Conservation (phyloP, 371 early-diverging fungal species). For the Saksenaea oblongispora region DNA sequence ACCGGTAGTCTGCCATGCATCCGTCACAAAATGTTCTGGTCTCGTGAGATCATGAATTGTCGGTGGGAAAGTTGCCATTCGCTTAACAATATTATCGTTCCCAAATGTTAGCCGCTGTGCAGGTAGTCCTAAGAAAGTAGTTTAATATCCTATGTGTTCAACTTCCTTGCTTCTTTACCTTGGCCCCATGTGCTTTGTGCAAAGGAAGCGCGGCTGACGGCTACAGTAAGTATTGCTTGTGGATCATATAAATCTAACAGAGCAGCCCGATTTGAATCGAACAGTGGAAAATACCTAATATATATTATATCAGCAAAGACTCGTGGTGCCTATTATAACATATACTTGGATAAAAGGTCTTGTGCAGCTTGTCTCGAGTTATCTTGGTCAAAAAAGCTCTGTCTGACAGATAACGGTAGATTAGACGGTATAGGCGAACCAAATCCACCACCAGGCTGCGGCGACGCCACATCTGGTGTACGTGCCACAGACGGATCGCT, state of each 20-base stretch:
- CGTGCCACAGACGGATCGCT: not conserved
- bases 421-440: not conserved
- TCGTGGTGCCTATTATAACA: not conserved
- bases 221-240: constrained; percentile 34
- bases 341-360: constrained; percentile 39
- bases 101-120: constrained; percentile 16
- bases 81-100: constrained; percentile 32
- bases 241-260: constrained; percentile 38
- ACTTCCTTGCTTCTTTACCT: constrained; percentile 23
- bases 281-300: constrained; percentile 36
- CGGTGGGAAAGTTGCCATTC: constrained; percentile 45
- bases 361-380: constrained; percentile 34
- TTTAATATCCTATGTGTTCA: not conserved
- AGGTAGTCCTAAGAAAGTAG: constrained; percentile 1
- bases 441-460: constrained; percentile 10
- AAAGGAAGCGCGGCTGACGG: constrained; percentile 23
- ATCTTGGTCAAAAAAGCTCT: constrained; percentile 38
- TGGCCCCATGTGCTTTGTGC: constrained; percentile 41
- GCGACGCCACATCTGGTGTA: not conserved
- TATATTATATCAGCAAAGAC: not conserved
- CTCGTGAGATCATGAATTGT: constrained; percentile 49
- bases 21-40: constrained; percentile 47
- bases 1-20: constrained; percentile 56
- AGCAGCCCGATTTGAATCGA: constrained; percentile 40
- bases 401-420: constrained; percentile 13